These are phyloP conservation scores for Blastocladiella emersonii DNA, from an alignment of 371 early-diverging fungal genomes.

Conservation along the genomic window DNA sequence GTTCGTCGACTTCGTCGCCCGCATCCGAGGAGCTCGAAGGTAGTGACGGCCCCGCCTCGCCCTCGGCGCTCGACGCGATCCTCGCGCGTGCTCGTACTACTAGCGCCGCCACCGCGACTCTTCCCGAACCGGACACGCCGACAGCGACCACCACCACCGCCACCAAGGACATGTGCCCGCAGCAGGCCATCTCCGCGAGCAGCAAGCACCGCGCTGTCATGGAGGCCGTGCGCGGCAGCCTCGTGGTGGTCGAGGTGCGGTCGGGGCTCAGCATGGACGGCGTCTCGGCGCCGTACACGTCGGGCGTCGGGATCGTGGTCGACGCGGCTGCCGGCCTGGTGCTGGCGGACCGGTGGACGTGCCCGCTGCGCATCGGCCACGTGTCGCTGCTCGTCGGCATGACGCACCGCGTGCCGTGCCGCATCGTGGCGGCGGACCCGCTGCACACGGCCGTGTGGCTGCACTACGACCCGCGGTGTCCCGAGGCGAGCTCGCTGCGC, in stretches of 20 bases:
- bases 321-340: conserved; percentile 3
- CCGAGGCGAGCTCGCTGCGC: neutral
- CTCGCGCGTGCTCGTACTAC: no score
- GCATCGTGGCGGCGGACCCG: conserved; percentile 12
- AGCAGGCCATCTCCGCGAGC: conserved; percentile 6
- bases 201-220: neutral
- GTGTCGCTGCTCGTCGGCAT: conserved; percentile 8
- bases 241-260: conserved; percentile 11
- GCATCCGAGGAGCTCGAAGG: neutral
- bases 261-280: conserved; percentile 12
- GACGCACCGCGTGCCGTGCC: neutral
- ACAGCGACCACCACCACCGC: conserved; percentile 16
- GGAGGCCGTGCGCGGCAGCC: neutral
- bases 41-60: neutral
- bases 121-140: no score
- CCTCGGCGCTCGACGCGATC: neutral
- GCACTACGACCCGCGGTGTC: conserved; percentile 14
- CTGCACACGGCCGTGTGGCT: conserved; percentile 20
- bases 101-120: no score
- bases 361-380: conserved; percentile 4
- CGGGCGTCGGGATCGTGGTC: conserved; percentile 4
- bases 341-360: neutral
- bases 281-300: neutral
- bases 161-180: neutral
- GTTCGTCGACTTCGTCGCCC: neutral